phyloP scores from a whole-genome alignment of 83 land plant species.

The Isoetes engelmannii region DNA sequence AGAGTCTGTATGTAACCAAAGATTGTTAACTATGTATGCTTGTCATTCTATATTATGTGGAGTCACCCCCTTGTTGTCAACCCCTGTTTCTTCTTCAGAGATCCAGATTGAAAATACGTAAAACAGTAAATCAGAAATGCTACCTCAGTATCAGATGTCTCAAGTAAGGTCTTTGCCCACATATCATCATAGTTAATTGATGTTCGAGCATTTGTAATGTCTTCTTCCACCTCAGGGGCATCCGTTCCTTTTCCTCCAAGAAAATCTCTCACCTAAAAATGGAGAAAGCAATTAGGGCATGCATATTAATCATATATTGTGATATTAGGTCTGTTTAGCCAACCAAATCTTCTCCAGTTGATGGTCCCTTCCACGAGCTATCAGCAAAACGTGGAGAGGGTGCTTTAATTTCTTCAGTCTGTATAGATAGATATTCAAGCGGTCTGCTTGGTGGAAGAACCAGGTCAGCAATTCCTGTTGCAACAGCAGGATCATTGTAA shows the following conservation, averaged over 20 bases:
- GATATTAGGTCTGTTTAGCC: conserved; percentile 11
- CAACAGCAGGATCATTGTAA: conserved; percentile 87
- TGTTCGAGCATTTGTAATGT: conserved; percentile 48
- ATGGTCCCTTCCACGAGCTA: conserved; percentile 56
- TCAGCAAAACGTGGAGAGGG: conserved; percentile 71
- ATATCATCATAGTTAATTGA: conserved; percentile 92
- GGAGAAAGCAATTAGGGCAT: neutral
- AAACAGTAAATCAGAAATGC: neutral
- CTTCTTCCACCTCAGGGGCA: conserved; percentile 85
- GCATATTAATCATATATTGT: neutral
- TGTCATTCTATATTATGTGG: too few species aligned
- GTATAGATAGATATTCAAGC: conserved; percentile 45
- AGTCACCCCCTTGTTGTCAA: too few species aligned
- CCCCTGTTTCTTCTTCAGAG: too few species aligned
- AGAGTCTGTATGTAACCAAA: conserved; percentile 43
- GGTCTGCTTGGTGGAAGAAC: conserved; percentile 33
- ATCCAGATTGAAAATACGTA: neutral
- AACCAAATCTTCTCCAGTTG: conserved; percentile 75
- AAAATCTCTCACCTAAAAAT: conserved; percentile 79
- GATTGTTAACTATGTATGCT: too few species aligned
- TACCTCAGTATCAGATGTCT: conserved; percentile 77
- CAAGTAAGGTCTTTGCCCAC: conserved; percentile 96
- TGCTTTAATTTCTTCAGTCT: conserved; percentile 67
- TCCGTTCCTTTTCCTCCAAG: conserved; percentile 96
- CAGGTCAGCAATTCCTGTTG: conserved; percentile 90